Base-by-base conservation (phyloP, 176 grass and related monocot genomes). In the Eragrostis curvula region DNA sequence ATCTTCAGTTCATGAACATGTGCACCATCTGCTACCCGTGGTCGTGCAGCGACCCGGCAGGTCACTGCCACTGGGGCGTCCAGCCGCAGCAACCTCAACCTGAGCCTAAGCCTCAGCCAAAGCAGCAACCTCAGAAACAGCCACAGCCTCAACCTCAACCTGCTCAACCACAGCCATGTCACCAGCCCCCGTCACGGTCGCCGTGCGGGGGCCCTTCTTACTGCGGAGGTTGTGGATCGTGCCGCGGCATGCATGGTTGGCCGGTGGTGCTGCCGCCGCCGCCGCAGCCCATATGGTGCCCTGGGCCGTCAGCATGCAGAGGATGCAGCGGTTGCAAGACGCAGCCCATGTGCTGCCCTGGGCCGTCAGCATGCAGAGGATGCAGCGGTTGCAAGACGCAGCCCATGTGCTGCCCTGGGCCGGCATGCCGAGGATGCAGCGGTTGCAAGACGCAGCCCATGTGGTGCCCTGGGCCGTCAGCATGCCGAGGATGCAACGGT, bases 1-100 rank as follows among this genome's bases (percentile, higher is more conserved):
- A 84, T 75, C 69, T 86, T 51, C 69, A 77, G 80, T 78, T 81
- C 48, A 45, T 47, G 0, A 73, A 83, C 18, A 30, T 84, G 6
- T 89, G 91, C 27, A 44, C n/a, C 66, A 66, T 76, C 66, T 84
- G 80, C 81, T 80, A 81, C 76, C 87, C 91, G 42, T 84, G 91
- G 87, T 87, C 84, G 70, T 93, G 91, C 87, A 69, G 39, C 50
- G 80, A 93, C 48, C 84, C 76, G 32, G 41, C 18, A 43, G 32
- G 2, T 36, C 32, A 36, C 32, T 36, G 32, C 4, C 76, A 89
- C 74, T 57, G 52, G 70, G 46, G 71, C 25, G 32, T 5, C 9
- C 45, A 63, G 14, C 77, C 53, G 12, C 87, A 79, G 16, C 6
- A 73, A 6, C 74, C 65, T 47, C 44, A 45, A 8, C 69, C 70